Base-by-base conservation (phyloP, 371 early-diverging fungal species). In the Actinomucor elegans region DNA sequence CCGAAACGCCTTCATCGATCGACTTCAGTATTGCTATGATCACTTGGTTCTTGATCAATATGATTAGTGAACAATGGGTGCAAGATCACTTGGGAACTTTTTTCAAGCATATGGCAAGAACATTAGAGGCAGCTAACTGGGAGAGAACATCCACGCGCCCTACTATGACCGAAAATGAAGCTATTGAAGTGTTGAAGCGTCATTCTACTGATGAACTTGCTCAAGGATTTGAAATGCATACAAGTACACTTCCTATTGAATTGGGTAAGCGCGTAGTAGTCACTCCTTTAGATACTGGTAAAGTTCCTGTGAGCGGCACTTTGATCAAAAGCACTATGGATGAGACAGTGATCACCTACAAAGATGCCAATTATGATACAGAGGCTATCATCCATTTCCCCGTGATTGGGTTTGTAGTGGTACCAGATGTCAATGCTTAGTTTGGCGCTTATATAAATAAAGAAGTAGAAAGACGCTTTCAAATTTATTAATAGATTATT, bases 221-320 rank as follows among this genome's bases (percentile, higher is more conserved):
- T 10, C 49, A 41, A 1, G 33, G 32, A 8, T 24, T 41, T 12
- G 48, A 49, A 40, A 21, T 35, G 2, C 64, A 50, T 8, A 49
- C 52, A 14, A 59, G 58, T 4, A 24, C 46, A 5, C 50, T 52
- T 12, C 60, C 55, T 11, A 57, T 74, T 12, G 49, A 56, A 18
- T 34, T 65, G 8, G 84, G 83, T 7, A 66, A 75, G 21, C n/a
- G 37, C 11, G 77, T 84, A 2, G 34, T 58, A 1, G 72, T 84
- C 4, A 55, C 63, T 4, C 84, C 84, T 1, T 58, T 66, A 18
- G 84, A 84, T 43, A 70, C 70, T 21, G 83, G 80, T 14, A 72
- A 67, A 23, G 58, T 75, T 9, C 79, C 77, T 20, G 64, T 73
- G 2, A 41, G 34, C 12, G 81, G 83, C 5, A 54, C 48, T 14